Evolutionary conservation across 78 protist genomes (phyloP).

Genomic region (Chrysochromulina tobinii): DNA sequence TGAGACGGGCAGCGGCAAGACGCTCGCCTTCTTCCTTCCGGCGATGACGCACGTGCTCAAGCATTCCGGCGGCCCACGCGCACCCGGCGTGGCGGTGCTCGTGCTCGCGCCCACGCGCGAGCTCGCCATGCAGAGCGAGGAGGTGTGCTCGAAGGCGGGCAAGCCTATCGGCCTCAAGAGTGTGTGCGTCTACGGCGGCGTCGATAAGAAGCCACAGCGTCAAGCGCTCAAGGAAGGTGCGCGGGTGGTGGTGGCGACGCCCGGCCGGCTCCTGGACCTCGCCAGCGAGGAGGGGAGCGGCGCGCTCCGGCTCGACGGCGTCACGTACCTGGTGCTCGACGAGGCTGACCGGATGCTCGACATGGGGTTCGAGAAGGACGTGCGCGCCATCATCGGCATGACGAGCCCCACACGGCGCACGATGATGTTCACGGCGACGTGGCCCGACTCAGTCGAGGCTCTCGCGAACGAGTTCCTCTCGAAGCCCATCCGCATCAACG

Average conservation of each 20-base stretch:
- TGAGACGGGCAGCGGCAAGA: slow-evolving; percentile 78
- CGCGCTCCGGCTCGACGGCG: slow-evolving; percentile 57
- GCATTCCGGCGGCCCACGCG: not conserved
- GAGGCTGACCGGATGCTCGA: slow-evolving; percentile 74
- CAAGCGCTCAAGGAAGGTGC: slow-evolving; percentile 28
- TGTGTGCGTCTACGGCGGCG: slow-evolving; percentile 71
- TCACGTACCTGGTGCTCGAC: slow-evolving; percentile 86
- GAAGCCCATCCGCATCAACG: not conserved
- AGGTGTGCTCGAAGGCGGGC: slow-evolving; percentile 12
- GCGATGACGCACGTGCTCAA: slow-evolving; percentile 40
- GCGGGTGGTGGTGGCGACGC: slow-evolving; percentile 71
- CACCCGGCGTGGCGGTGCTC: not conserved
- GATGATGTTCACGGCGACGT: slow-evolving; percentile 33
- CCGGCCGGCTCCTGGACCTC: slow-evolving; percentile 73
- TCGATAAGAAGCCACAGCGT: slow-evolving; percentile 34
- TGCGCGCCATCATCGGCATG: slow-evolving; percentile 30
- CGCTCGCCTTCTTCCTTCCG: slow-evolving; percentile 76
- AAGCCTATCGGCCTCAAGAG: not conserved
- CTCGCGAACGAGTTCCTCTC: not conserved
- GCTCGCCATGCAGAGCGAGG: slow-evolving; percentile 74
- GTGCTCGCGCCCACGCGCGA: slow-evolving; percentile 83
- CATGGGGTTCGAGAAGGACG: slow-evolving; percentile 53
- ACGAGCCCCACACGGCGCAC: slow-evolving; percentile 25
- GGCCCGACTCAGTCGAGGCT: slow-evolving; percentile 14
- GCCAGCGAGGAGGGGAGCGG: slow-evolving; percentile 13